phyloP scores from a whole-genome alignment of 2,329 filamentous ascomycete species.

The Macrophomina phaseolina region DNA sequence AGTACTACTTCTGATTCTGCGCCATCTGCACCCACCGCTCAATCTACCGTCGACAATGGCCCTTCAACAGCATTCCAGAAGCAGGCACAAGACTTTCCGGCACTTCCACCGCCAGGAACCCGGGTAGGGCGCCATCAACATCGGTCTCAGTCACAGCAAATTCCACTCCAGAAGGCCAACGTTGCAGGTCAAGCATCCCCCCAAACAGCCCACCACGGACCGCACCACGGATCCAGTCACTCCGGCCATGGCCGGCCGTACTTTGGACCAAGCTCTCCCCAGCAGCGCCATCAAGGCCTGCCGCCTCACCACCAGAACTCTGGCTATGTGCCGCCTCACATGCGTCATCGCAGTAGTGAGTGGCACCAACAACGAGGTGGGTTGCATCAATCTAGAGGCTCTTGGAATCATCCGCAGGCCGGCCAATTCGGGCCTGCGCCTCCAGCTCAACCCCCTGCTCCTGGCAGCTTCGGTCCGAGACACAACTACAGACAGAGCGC shows the following conservation, averaged over 20 bases:
- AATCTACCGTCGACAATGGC: not conserved
- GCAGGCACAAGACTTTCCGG: not conserved
- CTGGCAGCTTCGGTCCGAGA: not conserved
- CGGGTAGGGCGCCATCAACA: slow-evolving; percentile 3
- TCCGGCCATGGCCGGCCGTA: not conserved
- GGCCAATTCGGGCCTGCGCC: not conserved
- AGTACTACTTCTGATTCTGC: not conserved
- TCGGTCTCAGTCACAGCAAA: not conserved
- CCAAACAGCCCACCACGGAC: not conserved
- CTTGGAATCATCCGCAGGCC: slow-evolving; percentile 10
- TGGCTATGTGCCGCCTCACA: slow-evolving; percentile 18
- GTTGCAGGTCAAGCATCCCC: not conserved
- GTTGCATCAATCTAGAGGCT: not conserved
- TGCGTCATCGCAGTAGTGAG: slow-evolving; percentile 16
- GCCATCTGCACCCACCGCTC: not conserved
- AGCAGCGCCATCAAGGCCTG: slow-evolving; percentile 13
- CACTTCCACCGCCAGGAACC: not conserved
- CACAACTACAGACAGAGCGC: slow-evolving; percentile 1
- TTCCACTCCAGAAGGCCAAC: not conserved
- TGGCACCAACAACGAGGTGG: slow-evolving; percentile 13
- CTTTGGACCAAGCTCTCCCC: slow-evolving; percentile 4
- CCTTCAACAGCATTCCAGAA: not conserved
- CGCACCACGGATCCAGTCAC: slow-evolving; percentile 11
- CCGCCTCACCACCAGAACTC: not conserved
- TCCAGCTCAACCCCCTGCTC: not conserved